These are phyloP conservation scores for Dionaea muscipula DNA, from an alignment of 179 eudicot species.

Conservation along the genomic window DNA sequence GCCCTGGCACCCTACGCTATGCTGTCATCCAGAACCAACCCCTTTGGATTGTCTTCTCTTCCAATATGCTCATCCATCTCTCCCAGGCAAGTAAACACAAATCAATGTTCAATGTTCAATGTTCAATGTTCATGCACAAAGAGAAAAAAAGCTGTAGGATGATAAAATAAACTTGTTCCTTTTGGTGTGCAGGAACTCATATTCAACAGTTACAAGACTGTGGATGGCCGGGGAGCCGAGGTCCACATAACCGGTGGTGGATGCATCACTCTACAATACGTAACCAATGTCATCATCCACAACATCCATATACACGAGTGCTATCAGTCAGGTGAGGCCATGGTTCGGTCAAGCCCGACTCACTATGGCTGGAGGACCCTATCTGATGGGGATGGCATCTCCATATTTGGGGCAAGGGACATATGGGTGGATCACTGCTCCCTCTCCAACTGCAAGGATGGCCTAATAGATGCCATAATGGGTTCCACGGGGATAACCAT, in stretches of 20 bases:
- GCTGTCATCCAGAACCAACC: conserved; percentile 78
- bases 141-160: too few species aligned
- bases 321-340: conserved; percentile 55
- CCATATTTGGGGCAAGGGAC: conserved; percentile 64
- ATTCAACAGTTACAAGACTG: conserved; percentile 68
- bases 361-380: conserved; percentile 51
- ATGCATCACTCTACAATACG: conserved; percentile 69
- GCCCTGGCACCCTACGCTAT: conserved; percentile 68
- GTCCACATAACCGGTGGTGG: conserved; percentile 81
- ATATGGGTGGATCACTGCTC: conserved; percentile 86
- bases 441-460: conserved; percentile 70
- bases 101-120: too few species aligned
- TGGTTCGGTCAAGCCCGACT: conserved; percentile 67
- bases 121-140: too few species aligned
- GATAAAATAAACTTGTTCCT: too few species aligned
- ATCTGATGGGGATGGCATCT: conserved; percentile 88
- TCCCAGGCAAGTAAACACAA: conserved; percentile 15
- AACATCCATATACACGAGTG: conserved; percentile 78
- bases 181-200: conserved; percentile 41
- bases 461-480: conserved; percentile 68
- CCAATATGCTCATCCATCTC: conserved; percentile 62
- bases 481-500: conserved; percentile 81
- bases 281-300: conserved; percentile 59
- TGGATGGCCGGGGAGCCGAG: conserved; percentile 78
- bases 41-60: conserved; percentile 69